A percentile compares a stretch with the other conserved stretches of the same genome.
phyloP scores from a whole-genome alignment of 495 filamentous ascomycete species.

The Polyplosphaeria fusca region DNA sequence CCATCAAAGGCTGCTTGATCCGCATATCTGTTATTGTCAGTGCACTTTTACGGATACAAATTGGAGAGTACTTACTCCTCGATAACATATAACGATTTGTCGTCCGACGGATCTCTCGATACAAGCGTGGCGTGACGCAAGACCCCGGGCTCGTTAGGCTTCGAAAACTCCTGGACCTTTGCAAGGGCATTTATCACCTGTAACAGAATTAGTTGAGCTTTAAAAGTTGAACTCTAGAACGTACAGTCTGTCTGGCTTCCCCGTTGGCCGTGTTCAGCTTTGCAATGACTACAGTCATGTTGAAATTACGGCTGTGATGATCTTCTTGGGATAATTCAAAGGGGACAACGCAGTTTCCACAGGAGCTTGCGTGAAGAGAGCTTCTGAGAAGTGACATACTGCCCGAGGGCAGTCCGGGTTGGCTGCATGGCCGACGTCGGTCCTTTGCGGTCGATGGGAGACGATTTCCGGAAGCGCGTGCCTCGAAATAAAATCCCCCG shows the following conservation, averaged over 20 bases:
- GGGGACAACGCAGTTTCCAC: no score
- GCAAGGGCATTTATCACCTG: conserved; percentile 16
- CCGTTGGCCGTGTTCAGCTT: conserved; percentile 7
- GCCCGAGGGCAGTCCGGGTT: no score
- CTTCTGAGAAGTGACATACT: no score
- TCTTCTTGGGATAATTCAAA: no score
- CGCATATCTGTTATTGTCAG: conserved; percentile 12
- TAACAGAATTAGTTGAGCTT: no score
- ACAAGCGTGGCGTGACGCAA: conserved; percentile 5
- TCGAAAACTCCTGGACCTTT: conserved; percentile 13
- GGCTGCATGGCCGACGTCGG: no score
- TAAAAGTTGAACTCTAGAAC: neutral
- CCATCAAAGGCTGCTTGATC: conserved; percentile 17
- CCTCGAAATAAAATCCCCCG: no score
- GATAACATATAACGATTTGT: conserved; percentile 19
- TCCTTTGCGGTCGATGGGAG: no score
- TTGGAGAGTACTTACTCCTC: conserved; percentile 15
- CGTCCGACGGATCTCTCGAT: conserved; percentile 15
- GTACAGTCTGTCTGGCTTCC: conserved; percentile 16
- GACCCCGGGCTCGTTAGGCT: conserved; percentile 16
- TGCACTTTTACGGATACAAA: neutral
- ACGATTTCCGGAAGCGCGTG: no score
- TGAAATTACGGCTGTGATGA: no score
- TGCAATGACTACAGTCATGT: conserved; percentile 18
- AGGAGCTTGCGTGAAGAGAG: no score